Percentiles rank a stretch among this genome's conserved stretches.
Conservation (phyloP, 768 basidiomycete species). For the Lactifluus hygrophoroides region DNA sequence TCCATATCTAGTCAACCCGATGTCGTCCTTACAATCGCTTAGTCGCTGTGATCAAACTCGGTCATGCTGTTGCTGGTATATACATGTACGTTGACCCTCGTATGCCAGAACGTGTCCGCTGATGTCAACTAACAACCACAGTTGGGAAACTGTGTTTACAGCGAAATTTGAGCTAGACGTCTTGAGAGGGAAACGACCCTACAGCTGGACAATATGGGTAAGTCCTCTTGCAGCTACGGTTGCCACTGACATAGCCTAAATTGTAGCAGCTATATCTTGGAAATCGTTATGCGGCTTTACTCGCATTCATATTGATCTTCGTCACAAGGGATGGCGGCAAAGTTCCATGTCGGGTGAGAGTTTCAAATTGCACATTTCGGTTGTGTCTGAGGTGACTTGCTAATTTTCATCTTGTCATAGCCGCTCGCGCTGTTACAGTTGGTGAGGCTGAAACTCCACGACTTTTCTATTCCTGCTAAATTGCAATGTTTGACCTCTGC, state of each 20-base stretch:
- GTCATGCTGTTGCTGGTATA: not conserved
- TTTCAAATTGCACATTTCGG: not conserved
- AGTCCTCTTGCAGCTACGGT: not conserved
- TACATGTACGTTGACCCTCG: not conserved
- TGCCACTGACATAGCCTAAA: not conserved
- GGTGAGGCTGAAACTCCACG: not conserved
- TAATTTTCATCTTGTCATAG: not conserved
- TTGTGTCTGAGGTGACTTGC: not conserved
- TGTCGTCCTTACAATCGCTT: not conserved
- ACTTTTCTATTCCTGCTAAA: not conserved
- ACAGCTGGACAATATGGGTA: not conserved
- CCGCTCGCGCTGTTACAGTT: not conserved
- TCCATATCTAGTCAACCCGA: too few relatives aligned
- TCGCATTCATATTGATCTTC: not conserved
- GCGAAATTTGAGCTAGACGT: not conserved
- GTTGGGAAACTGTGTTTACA: not conserved
- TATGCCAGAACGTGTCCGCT: not conserved
- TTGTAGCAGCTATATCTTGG: not conserved
- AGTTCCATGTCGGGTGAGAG: not conserved
- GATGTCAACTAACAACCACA: not conserved
- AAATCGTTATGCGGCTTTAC: not conserved
- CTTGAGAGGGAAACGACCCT: not conserved
- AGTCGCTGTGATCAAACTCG: not conserved
- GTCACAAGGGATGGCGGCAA: not conserved
- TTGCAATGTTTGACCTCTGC: not conserved